A percentile compares a stretch with the other conserved stretches of the same genome.
phyloP scores from a whole-genome alignment of 768 basidiomycete species.

The Suillus tomentosus region DNA sequence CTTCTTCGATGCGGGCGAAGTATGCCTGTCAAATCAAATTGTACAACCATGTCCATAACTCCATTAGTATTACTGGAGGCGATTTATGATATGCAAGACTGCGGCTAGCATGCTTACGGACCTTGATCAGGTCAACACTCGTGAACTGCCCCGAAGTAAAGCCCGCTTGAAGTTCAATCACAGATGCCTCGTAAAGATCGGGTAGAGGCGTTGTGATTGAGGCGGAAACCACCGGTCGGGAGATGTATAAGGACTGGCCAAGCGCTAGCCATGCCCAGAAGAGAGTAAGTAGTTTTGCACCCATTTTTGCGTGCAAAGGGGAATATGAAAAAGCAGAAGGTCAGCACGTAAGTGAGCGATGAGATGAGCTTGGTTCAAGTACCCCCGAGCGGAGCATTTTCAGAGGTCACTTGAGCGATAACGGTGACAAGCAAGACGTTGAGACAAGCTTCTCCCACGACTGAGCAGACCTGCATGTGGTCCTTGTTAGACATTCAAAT shows the following conservation, averaged over 20 bases:
- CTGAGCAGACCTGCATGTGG: slow-evolving; percentile 7
- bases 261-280: slow-evolving; percentile 7
- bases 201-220: slow-evolving; percentile 29
- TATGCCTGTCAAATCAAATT: slow-evolving; percentile 35
- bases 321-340: not conserved
- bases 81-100: not conserved
- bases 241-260: slow-evolving; percentile 4
- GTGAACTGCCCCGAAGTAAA: slow-evolving; percentile 38
- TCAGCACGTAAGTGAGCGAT: not conserved
- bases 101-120: slow-evolving; percentile 15
- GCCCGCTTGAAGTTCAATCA: slow-evolving; percentile 41
- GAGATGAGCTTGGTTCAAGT: not conserved
- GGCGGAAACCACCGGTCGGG: slow-evolving; percentile 11
- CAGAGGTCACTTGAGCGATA: slow-evolving; percentile 9
- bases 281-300: slow-evolving; percentile 6
- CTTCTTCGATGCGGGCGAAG: slow-evolving; percentile 44
- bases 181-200: slow-evolving; percentile 43
- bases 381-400: not conserved
- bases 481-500: not conserved
- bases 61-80: not conserved
- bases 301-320: slow-evolving; percentile 5
- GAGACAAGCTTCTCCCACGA: slow-evolving; percentile 5
- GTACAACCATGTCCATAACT: not conserved
- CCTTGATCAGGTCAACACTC: slow-evolving; percentile 45
- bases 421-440: slow-evolving; percentile 12